Evolutionary conservation across 2,329 filamentous ascomycete genomes (phyloP).

Genomic region (Colletotrichum theobromicola): DNA sequence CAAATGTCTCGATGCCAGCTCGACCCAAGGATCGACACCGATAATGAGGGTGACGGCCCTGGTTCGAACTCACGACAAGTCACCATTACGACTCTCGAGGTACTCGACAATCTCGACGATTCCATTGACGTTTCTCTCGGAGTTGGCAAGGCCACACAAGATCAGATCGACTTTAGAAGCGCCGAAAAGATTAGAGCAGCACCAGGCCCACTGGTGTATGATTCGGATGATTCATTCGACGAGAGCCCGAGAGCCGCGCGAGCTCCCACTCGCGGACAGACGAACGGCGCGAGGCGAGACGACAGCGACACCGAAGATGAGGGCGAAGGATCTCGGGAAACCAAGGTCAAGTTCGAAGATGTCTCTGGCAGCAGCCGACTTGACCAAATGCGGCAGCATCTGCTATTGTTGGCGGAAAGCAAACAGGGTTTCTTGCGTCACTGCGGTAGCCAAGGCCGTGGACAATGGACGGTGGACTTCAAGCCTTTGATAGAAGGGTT

Average conservation of each 20-base stretch:
- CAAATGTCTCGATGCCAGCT: slow-evolving; percentile 71
- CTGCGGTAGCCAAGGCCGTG: slow-evolving; percentile 65
- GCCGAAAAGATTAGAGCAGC: slow-evolving; percentile 54
- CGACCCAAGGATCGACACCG: slow-evolving; percentile 55
- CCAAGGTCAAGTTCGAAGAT: slow-evolving; percentile 60
- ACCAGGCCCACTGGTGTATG: slow-evolving; percentile 25
- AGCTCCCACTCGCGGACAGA: not conserved
- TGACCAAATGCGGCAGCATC: slow-evolving; percentile 71
- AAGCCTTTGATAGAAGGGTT: slow-evolving; percentile 72
- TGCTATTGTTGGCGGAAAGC: slow-evolving; percentile 75
- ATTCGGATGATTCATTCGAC: slow-evolving; percentile 40
- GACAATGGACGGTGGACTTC: slow-evolving; percentile 87
- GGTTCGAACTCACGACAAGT: slow-evolving; percentile 31
- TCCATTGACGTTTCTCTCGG: slow-evolving; percentile 59
- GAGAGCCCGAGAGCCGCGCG: slow-evolving; percentile 27
- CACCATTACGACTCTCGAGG: slow-evolving; percentile 57
- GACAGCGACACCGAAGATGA: slow-evolving; percentile 28
- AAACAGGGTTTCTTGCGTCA: slow-evolving; percentile 72
- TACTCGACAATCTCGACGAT: slow-evolving; percentile 59
- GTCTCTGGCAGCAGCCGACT: slow-evolving; percentile 51
- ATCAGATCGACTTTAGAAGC: slow-evolving; percentile 50
- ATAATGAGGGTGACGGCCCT: slow-evolving; percentile 34
- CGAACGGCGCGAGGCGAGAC: slow-evolving; percentile 40
- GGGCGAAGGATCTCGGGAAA: slow-evolving; percentile 31
- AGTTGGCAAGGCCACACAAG: slow-evolving; percentile 59